These are phyloP conservation scores for Trichosphaerium sp. DNA, from an alignment of 78 protist species.

Conservation along the genomic window DNA sequence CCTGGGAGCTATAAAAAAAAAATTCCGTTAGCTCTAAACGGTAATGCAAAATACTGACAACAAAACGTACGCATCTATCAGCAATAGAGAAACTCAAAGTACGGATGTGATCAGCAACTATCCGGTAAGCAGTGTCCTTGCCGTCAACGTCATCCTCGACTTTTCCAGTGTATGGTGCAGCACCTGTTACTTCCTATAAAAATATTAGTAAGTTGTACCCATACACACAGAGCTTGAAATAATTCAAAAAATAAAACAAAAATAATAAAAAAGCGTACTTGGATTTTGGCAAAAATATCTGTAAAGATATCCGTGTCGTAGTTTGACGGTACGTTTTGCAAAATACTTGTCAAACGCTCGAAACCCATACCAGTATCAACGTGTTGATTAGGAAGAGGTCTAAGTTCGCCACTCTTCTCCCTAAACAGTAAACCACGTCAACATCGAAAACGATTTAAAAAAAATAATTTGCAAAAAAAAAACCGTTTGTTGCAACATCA, in stretches of 20 bases:
- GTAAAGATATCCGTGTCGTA: slow-evolving; percentile 94
- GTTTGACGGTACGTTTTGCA: slow-evolving; percentile 84
- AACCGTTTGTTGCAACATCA: too few relatives aligned
- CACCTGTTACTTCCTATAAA: slow-evolving; percentile 39
- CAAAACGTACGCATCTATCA: slow-evolving; percentile 90
- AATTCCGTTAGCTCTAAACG: not conserved
- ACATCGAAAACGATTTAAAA: not conserved
- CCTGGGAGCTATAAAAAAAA: too few relatives aligned
- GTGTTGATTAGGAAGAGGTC: slow-evolving; percentile 73
- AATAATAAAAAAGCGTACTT: not conserved
- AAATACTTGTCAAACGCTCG: slow-evolving; percentile 81
- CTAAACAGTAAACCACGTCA: not conserved
- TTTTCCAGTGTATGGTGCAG: slow-evolving; percentile 54
- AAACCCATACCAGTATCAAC: slow-evolving; percentile 97
- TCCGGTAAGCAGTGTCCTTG: slow-evolving; percentile 94
- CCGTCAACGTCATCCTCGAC: slow-evolving; percentile 69
- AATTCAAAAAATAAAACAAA: not conserved
- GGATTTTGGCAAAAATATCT: slow-evolving; percentile 78
- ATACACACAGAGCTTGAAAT: not conserved
- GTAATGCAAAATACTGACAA: not conserved
- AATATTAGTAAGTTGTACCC: not conserved
- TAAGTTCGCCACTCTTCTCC: slow-evolving; percentile 50
- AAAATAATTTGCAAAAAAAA: not conserved
- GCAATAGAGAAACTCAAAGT: slow-evolving; percentile 84
- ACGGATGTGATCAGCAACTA: slow-evolving; percentile 96